Base-by-base conservation (phyloP, 345 rosid species). In the Moricandia arvensis region DNA sequence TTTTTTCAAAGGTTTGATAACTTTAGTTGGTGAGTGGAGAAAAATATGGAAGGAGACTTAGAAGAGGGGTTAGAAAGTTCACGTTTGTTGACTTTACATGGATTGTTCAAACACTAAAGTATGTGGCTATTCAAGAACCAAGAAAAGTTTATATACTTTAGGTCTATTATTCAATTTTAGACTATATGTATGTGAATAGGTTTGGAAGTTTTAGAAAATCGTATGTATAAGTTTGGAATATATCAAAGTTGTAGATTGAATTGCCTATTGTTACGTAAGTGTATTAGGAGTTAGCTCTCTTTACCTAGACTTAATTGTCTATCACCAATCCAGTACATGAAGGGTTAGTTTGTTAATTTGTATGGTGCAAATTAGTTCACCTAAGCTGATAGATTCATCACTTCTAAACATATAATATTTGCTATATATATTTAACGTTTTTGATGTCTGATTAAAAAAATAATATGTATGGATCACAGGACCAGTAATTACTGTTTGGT, bases 11-110 rank as follows among this genome's bases (percentile, higher is more conserved):
- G 35, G 51, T 29, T 45, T 41, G 59, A 27, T 12, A 43, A 69
- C 64, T 77, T 71, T 71, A 58, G 67, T 77, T 58, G 80, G 76
- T 77, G 4, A 63, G 51, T 47, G 68, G 13, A 77, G 76, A 77
- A 65, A 45, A 63, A 37, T 51, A 10, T 9, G 47, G 12, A 17
- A 68, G 41, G 57, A 63, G 72, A 33, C 47, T 71, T 77, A 31
- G 15, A 41, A 55, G 21, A 5, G 59, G 66, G 51, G 8, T 63
- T 63, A 11, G 76, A 72, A 77, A 45, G 7, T 16, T 77, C 72
- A 49, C 13, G 13, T 26, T 59, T 34, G 62, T 77, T 77, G 76
- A 77, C 72, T 12, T 38, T 57, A 65, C 34, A 59, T 75, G 43
- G 55, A 67, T 74, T 59, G 61, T 66, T 7, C 59, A 71, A 60